A percentile compares a stretch with the other conserved stretches of the same genome.
phyloP scores from a whole-genome alignment of 129 eudicot species.

The Erigeron canadensis region DNA sequence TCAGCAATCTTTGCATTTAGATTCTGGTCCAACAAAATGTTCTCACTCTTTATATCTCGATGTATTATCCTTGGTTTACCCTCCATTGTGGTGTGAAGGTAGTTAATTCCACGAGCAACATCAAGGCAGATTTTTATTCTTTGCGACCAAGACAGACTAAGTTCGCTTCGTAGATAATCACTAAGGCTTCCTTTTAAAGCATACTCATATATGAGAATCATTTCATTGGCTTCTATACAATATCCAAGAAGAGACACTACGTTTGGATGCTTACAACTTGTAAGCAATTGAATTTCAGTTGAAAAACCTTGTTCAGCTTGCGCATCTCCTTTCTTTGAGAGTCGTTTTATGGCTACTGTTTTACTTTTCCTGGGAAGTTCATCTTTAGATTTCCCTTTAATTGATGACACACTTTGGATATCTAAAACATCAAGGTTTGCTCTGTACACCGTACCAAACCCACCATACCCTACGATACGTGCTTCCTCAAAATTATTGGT shows the following conservation, averaged over 20 bases:
- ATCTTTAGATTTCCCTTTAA: not conserved
- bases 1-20: conserved; percentile 12
- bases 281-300: not conserved
- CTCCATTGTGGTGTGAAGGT: not conserved
- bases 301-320: not conserved
- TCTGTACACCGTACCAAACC: not conserved
- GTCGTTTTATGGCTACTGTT: not conserved
- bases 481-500: not conserved
- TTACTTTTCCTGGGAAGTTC: not conserved
- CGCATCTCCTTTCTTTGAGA: too few relatives aligned
- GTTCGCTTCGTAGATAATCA: not conserved
- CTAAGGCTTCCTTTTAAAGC: conserved; percentile 5
- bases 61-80: not conserved
- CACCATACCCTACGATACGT: not conserved
- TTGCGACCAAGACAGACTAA: not conserved
- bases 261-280: not conserved
- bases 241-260: not conserved
- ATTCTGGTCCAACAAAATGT: conserved; percentile 10
- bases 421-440: not conserved
- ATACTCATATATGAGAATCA: conserved; percentile 10
- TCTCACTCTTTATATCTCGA: conserved; percentile 8
- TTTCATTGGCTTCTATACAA: not conserved
- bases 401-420: not conserved
- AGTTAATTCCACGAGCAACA: not conserved
- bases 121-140: conserved; percentile 10